Percentiles rank a stretch among this genome's conserved stretches.
Evolutionary conservation across 352 stramenopile genomes (phyloP).

Genomic region (Globisporangium uncinulatum): DNA sequence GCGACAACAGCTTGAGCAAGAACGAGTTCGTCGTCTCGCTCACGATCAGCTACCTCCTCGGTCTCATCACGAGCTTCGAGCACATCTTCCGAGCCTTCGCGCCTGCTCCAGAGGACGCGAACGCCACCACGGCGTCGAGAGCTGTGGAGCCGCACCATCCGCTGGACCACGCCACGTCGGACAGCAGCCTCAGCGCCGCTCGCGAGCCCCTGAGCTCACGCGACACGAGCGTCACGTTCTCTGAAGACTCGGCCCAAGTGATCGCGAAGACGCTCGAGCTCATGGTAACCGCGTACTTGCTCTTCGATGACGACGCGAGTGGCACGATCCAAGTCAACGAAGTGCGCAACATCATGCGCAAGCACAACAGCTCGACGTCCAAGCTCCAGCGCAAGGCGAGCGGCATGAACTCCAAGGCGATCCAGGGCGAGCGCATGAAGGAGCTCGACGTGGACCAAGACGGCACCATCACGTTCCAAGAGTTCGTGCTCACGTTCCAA

Average conservation of each 20-base stretch:
- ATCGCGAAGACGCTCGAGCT: slow-evolving; percentile 75
- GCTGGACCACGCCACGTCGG: not conserved
- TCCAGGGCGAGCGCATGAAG: slow-evolving; percentile 75
- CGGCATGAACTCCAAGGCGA: slow-evolving; percentile 50
- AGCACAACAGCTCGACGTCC: slow-evolving; percentile 32
- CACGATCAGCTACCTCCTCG: slow-evolving; percentile 78
- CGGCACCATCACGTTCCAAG: slow-evolving; percentile 86
- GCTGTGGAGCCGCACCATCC: not conserved
- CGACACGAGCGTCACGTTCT: slow-evolving; percentile 13
- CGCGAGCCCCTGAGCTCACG: slow-evolving; percentile 11
- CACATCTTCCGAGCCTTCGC: slow-evolving; percentile 26
- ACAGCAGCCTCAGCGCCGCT: slow-evolving; percentile 1
- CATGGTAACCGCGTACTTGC: slow-evolving; percentile 78
- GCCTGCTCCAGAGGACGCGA: slow-evolving; percentile 33
- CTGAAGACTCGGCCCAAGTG: slow-evolving; percentile 32
- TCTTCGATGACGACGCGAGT: slow-evolving; percentile 82
- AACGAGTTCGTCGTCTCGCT: slow-evolving; percentile 86
- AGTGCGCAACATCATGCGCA: slow-evolving; percentile 58
- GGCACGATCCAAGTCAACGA: slow-evolving; percentile 78
- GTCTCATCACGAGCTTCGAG: slow-evolving; percentile 72
- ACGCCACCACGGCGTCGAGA: slow-evolving; percentile 1
- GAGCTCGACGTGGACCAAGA: slow-evolving; percentile 86
- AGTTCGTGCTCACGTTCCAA: slow-evolving; percentile 87
- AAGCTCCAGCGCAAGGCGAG: slow-evolving; percentile 50
- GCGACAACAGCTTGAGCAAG: slow-evolving; percentile 77